A percentile compares a stretch with the other conserved stretches of the same genome.
These are phyloP conservation scores for Lablab purpureus DNA, from an alignment of 306 rosid species.

Conservation along the genomic window DNA sequence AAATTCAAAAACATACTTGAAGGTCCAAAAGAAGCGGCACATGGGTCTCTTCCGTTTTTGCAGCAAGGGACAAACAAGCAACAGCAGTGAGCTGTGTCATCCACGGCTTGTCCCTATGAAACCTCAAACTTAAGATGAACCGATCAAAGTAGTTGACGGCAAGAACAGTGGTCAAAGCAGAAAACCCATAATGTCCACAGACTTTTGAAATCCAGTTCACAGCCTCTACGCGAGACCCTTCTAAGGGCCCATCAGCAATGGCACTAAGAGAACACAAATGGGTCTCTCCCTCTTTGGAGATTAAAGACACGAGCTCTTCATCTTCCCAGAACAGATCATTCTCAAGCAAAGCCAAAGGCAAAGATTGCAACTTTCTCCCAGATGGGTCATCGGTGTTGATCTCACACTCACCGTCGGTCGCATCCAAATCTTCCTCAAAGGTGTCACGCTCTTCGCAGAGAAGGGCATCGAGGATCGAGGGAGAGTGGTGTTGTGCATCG, in stretches of 20 bases:
- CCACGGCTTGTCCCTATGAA: constrained; percentile 83
- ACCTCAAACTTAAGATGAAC: constrained; percentile 61
- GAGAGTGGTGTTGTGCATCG: constrained; percentile 51
- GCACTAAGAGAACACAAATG: constrained; percentile 43
- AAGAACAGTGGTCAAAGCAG: constrained; percentile 74
- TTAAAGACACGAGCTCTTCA: constrained; percentile 66
- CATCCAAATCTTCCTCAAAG: constrained; percentile 53
- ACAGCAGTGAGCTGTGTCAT: constrained; percentile 83
- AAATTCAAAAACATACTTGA: constrained; percentile 65
- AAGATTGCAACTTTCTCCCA: constrained; percentile 51
- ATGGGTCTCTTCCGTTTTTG: constrained; percentile 86
- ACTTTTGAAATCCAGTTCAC: constrained; percentile 78
- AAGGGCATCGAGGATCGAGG: constrained; percentile 62
- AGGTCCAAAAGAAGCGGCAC: constrained; percentile 85
- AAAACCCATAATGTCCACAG: constrained; percentile 66
- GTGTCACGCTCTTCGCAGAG: constrained; percentile 74
- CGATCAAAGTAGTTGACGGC: constrained; percentile 97
- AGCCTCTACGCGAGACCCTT: constrained; percentile 62
- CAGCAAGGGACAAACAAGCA: constrained; percentile 89
- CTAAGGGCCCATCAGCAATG: constrained; percentile 54
- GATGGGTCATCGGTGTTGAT: constrained; percentile 42
- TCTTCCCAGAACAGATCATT: constrained; percentile 74
- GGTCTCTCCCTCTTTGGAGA: constrained; percentile 72
- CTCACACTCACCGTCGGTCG: constrained; percentile 45
- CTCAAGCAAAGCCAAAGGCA: constrained; percentile 53